Evolutionary conservation across 257 asterid genomes (phyloP).

Genomic region (Solanum verrucosum): DNA sequence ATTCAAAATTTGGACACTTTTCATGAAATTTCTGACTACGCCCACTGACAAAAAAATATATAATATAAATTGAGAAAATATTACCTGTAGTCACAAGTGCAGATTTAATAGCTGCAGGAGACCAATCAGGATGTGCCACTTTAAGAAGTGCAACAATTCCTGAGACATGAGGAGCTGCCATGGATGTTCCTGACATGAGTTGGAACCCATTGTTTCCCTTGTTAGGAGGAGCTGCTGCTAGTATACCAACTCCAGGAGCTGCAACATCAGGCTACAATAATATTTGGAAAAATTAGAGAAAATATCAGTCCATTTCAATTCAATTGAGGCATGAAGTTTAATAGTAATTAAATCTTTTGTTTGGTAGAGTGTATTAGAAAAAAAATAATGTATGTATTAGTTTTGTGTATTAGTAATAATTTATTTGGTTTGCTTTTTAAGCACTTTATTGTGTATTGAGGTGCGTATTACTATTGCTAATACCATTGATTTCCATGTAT

Average conservation of each 20-base stretch:
- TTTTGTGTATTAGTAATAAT: no score
- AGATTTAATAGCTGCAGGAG: constrained; percentile 22
- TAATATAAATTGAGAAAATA: neutral
- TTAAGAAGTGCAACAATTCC: constrained; percentile 33
- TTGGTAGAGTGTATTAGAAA: no score
- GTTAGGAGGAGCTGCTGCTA: neutral
- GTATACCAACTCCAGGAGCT: neutral
- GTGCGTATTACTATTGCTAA: no score
- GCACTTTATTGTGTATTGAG: no score
- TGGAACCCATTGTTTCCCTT: neutral
- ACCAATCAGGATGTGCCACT: constrained; percentile 24
- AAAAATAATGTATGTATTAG: no score
- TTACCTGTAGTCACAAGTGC: neutral
- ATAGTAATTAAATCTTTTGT: no score
- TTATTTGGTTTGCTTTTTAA: no score
- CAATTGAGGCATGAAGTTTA: neutral
- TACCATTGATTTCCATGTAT: no score
- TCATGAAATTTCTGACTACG: no score
- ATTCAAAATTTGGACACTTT: no score
- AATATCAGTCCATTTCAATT: neutral
- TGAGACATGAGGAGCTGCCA: constrained; percentile 36
- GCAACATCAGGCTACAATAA: neutral
- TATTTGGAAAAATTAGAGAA: neutral
- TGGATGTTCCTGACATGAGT: constrained; percentile 21
- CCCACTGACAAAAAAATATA: no score